phyloP scores from a whole-genome alignment of 176 grass and related monocot genomes.

The Musa acuminata region DNA sequence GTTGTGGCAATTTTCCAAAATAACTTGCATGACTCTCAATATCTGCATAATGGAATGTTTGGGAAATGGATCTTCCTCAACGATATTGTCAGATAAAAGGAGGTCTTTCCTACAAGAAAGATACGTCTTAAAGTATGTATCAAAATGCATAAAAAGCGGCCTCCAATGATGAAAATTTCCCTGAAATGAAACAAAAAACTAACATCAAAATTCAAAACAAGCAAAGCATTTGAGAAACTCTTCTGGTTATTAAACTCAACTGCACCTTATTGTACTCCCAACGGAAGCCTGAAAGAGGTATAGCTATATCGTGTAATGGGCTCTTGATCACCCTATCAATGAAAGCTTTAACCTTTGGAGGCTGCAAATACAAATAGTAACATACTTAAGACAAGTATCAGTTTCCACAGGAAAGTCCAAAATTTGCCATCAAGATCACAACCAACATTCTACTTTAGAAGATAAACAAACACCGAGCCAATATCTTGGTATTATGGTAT shows the following conservation, averaged over 20 bases:
- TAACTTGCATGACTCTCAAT: slow-evolving; percentile 86
- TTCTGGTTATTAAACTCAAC: neutral
- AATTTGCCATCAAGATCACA: no score
- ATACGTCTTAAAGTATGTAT: slow-evolving; percentile 87
- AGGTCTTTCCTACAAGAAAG: slow-evolving; percentile 88
- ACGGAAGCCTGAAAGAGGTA: slow-evolving; percentile 83
- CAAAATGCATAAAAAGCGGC: slow-evolving; percentile 92
- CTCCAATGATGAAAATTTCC: slow-evolving; percentile 99
- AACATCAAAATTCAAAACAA: slow-evolving; percentile 22
- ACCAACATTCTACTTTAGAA: no score
- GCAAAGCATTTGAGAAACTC: neutral
- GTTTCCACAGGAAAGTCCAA: no score
- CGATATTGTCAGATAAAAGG: slow-evolving; percentile 72
- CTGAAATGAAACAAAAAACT: slow-evolving; percentile 34
- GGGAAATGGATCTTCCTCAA: slow-evolving; percentile 61
- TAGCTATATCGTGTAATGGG: slow-evolving; percentile 93
- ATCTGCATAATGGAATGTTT: slow-evolving; percentile 88
- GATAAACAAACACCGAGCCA: no score
- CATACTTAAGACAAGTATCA: neutral
- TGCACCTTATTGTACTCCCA: slow-evolving; percentile 96
- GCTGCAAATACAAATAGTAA: slow-evolving; percentile 42
- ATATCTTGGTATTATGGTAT: no score
- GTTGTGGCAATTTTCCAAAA: slow-evolving; percentile 98
- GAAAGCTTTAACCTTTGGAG: slow-evolving; percentile 93
- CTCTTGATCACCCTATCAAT: slow-evolving; percentile 90